phyloP scores from a whole-genome alignment of 2,329 filamentous ascomycete genomes.

The Colletotrichum sp. region DNA sequence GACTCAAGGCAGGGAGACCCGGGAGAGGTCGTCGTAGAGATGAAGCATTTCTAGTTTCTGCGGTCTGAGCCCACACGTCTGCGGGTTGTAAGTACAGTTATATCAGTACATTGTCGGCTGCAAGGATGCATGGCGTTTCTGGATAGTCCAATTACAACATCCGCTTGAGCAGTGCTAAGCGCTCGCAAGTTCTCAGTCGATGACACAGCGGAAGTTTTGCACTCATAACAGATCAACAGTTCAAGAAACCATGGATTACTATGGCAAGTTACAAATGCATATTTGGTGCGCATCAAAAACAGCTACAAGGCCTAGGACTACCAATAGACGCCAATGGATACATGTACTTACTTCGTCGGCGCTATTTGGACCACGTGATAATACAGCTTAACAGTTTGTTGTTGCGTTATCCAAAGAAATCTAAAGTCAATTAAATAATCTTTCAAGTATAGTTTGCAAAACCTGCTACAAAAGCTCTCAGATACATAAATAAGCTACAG shows the following conservation, averaged over 20 bases:
- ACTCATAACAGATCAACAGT: rapidly evolving
- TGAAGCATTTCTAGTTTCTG: background rate
- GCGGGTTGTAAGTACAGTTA: background rate
- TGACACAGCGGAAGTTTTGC: rapidly evolving
- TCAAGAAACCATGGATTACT: rapidly evolving
- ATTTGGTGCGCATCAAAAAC: rapidly evolving
- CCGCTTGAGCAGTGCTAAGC: rapidly evolving
- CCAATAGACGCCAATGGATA: background rate
- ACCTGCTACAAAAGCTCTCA: rapidly evolving
- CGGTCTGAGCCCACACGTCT: background rate
- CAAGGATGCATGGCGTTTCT: background rate
- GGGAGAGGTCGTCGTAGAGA: background rate
- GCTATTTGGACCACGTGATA: background rate
- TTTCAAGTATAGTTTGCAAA: rapidly evolving
- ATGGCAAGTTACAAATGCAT: rapidly evolving
- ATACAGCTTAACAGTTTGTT: background rate
- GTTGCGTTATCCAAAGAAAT: background rate
- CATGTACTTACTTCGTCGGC: background rate
- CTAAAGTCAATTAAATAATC: background rate
- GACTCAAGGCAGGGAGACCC: background rate
- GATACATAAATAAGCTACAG: rapidly evolving
- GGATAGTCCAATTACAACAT: background rate
- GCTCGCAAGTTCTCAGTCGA: background rate
- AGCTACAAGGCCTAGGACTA: rapidly evolving
- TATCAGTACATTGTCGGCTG: background rate